Evolutionary conservation across 2,329 filamentous ascomycete species (phyloP), one percentile per base, ranked within the genome.

Genomic region (Epichloe hybrida): DNA sequence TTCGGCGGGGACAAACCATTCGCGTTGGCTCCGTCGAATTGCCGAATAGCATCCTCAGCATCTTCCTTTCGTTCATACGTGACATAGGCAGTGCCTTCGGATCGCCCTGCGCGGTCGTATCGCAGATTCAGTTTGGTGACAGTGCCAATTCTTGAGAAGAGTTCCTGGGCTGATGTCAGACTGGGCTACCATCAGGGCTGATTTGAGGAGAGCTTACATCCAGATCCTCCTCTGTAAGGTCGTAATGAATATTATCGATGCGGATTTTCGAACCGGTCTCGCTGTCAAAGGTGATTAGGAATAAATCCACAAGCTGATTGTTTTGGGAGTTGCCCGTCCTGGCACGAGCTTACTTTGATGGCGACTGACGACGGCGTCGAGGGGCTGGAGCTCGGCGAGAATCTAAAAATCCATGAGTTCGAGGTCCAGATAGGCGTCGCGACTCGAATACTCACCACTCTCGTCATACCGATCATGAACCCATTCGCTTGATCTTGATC

Each of bases 201-300:
- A 17, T 23, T 12, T 9, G 27, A 38, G 17, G 15, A 37, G 35
- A 9, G 46, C 68, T 51, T 70, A 94, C 88, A 61, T 86, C 78
- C 50, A 95, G 75, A 62, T 95, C 90, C 38, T 84, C 82, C 66
- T 91, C 81, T 12, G 85, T 90, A 55, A 96, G 76, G 54, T 96
- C 90, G 66, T 95, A 96, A 66, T 96, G 90, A 52, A 96, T 72
- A 64, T 95, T 95, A 54, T 94, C 88, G 54, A 95, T 84, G 57
- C 84, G 83, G 57, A 96, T 68, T 68, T 88, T 91, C 44, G 82
- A 74, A 58, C 83, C 81, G 34, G 70, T 62, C 38, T 77, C 73
- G 61, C 79, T 79, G 57, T 36, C 44, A 27, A 15, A 21, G 8
- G 13, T 35, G 12, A 50, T 54, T 50, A 5, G 17, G 31, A 21